phyloP scores from a whole-genome alignment of 768 basidiomycete species.

The Udeniomyces megalosporus region DNA sequence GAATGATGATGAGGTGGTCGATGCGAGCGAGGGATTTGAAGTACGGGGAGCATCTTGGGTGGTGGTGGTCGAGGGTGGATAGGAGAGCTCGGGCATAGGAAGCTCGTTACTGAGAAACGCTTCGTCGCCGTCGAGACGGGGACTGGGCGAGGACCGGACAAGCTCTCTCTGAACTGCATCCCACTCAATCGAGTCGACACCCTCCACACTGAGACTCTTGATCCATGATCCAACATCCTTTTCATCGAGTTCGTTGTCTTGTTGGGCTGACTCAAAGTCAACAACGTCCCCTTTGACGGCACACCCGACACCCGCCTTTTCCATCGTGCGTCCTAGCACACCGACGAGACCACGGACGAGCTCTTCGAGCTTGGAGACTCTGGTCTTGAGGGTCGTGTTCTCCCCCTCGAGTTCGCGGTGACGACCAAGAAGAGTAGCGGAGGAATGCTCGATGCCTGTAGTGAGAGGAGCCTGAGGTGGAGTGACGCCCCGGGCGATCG shows the following conservation, averaged over 20 bases:
- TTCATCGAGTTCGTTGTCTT: background rate
- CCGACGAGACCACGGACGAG: constrained; percentile 15
- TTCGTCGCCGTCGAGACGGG: background rate
- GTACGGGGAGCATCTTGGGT: background rate
- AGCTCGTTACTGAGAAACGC: background rate
- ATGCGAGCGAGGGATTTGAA: background rate
- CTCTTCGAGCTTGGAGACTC: constrained; percentile 14
- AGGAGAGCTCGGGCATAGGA: background rate
- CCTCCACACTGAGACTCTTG: background rate
- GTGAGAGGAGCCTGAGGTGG: background rate
- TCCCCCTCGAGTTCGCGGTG: constrained; percentile 9
- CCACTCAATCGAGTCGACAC: background rate
- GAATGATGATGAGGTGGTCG: background rate
- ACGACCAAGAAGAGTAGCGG: background rate
- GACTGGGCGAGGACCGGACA: background rate
- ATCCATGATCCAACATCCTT: background rate
- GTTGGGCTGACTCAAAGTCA: background rate
- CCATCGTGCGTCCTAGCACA: background rate
- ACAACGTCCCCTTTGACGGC: background rate
- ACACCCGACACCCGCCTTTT: background rate
- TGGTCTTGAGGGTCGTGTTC: constrained; percentile 3
- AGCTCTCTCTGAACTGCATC: background rate
- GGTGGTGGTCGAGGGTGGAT: background rate
- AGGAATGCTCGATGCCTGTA: too few relatives aligned
- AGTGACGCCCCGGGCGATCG: background rate